Evolutionary conservation across 1,284 basidiomycete species (phyloP), one percentile per base, ranked within the genome.

Genomic region (Chiua sp.): DNA sequence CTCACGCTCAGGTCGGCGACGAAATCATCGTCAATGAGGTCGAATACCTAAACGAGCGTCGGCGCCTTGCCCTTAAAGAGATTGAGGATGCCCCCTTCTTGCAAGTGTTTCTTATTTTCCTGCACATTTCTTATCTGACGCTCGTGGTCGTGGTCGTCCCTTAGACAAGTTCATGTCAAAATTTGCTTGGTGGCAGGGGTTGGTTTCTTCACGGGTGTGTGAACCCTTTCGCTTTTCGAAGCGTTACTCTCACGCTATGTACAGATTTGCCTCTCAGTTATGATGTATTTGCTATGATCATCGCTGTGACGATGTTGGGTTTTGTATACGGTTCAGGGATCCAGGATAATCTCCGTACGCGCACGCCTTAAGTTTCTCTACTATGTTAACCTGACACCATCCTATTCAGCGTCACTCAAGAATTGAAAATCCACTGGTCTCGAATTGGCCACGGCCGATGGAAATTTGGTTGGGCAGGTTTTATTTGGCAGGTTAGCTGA

Each of bases 121-220:
- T 22, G 18, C 37, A n/a, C n/a, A n/a, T n/a, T 7, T 42, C 20
- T 42, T 8, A 44, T 44, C 42, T 22, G 11, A 44, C n/a, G 22
- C 42, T 44, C 35, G 18, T 16, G 16, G 37, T 39, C 37, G 30
- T 32, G 8, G 20, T 49, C 54, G 33, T 23, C 23, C 46, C 60
- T 46, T 12, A 85, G 83, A 22, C 80, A 78, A 78, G 85, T 85
- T 73, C 90, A 92, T 68, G 79, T 85, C 56, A 91, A 87, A 69
- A 85, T 92, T 54, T 85, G 83, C 71, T 62, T 87, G 51, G 87
- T 92, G 2, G 87, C 90, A 6, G 88, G 90, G 65, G 86, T 87
- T 16, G 91, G 91, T 47, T 92, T 93, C 80, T 92, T 92, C 79
- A 91, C 90, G 35, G 91, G 91, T 76, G 88, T 88, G 83, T 90